Base-by-base conservation (phyloP, 2,329 filamentous ascomycete species). In the Sphaerulina populicola region DNA sequence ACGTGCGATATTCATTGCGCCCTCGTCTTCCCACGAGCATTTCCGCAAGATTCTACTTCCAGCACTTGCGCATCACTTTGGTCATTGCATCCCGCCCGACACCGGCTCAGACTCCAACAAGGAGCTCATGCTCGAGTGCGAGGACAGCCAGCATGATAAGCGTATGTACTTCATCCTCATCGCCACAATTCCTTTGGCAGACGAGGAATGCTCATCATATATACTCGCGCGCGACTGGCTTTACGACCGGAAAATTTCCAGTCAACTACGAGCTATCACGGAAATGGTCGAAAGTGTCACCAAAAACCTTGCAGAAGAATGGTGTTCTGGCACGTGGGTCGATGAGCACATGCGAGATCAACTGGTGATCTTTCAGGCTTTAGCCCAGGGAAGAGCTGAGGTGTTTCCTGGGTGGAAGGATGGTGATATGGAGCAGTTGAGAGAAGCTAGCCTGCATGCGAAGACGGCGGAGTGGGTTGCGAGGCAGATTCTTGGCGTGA, bases 301-400 rank as follows among this genome's bases (percentile, higher is more conserved):
- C 2, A 60, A 66, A 1, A 67, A 73, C 8, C 63, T 82, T 31
- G 59, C 70, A 0, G 44, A 57, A 1, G 77, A 81, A 52, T 63
- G 78, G 40, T 61, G 65, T 10, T 67, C 72, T 52, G 69, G 66
- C 0, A 72, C 75, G 0, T 76, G 71, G 57, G 72, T 80, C 3
- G 79, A 82, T 57, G 71, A 73, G 60, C 70, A 73, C 54, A 71
- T 80, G 72, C 67, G 76, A 39, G 80, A 82, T 62, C 79, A 82
- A 58, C 57, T 82, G 23, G 74, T 81, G 1, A 70, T 82, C 0
- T 82, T 80, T 51, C 77, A 81, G 60, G 76, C 76, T 12, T 63
- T 83, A 15, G 76, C 77, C 4, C 57, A 66, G 7, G 74, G 74
- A 0, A 59, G 29, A 35, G 71, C 69, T 54, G 42, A 44, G 0